Evolutionary conservation across 441 rosid species (phyloP).

Genomic region (Viola pubescens): DNA sequence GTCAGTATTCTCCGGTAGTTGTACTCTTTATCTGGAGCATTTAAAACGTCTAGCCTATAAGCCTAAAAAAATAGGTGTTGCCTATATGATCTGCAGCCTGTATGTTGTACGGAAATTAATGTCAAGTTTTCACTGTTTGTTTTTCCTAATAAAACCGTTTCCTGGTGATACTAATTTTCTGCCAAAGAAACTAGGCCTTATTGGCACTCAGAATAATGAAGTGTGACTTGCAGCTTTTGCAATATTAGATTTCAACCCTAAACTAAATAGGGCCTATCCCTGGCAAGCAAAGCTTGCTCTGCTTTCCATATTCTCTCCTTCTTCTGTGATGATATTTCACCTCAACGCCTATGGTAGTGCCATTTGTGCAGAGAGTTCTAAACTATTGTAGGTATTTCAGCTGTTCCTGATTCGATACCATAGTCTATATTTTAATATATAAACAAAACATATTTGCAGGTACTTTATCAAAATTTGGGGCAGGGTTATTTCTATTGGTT

Average conservation of each 20-base stretch:
- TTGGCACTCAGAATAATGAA: too few relatives aligned
- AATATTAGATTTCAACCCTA: too few relatives aligned
- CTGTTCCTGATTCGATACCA: constrained; percentile 9
- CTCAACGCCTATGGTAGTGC: background rate
- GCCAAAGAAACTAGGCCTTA: too few relatives aligned
- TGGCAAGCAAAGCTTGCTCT: too few relatives aligned
- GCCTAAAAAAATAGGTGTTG: too few relatives aligned
- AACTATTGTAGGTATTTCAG: background rate
- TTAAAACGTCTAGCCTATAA: background rate
- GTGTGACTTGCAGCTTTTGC: too few relatives aligned
- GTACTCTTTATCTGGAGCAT: constrained; percentile 2
- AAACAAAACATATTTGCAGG: constrained; percentile 39
- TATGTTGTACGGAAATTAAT: too few relatives aligned
- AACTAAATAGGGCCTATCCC: too few relatives aligned
- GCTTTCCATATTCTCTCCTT: background rate
- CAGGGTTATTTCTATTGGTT: constrained; percentile 80
- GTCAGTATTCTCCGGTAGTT: constrained; percentile 33
- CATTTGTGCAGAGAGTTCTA: constrained; percentile 5
- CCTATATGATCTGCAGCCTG: too few relatives aligned
- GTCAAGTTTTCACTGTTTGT: too few relatives aligned
- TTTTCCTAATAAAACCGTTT: too few relatives aligned
- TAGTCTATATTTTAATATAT: constrained; percentile 8
- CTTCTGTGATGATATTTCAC: background rate
- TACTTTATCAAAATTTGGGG: constrained; percentile 78
- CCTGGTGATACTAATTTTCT: too few relatives aligned